Base-by-base conservation (phyloP, 2,329 filamentous ascomycete genomes). In the Tolypocladium paradoxum region DNA sequence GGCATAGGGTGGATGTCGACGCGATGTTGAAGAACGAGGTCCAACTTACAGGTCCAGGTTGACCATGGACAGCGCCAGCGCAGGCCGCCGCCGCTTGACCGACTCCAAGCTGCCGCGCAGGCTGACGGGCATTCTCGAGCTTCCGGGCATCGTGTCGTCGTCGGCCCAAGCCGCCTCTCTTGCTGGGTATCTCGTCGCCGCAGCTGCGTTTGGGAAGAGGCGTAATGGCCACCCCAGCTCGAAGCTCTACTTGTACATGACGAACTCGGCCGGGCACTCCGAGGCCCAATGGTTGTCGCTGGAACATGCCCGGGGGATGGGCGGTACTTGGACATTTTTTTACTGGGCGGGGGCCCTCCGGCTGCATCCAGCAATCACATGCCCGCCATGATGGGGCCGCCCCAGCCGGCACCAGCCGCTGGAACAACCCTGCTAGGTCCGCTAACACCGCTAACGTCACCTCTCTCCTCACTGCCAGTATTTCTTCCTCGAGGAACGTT, bases 121-220 rank as follows among this genome's bases (percentile, higher is more conserved):
- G 72, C 84, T 87, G 58, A 85, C 75, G 61, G 86, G 84, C 69
- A 88, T 81, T 64, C 84, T 78, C 60, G 84, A 87, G 56, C 80
- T 82, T 64, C 84, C 84, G 57, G 82, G 78, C 79, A 85, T 84
- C 52, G 58, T 73, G 62, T n/a, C 40, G 40, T 45, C 22, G 43
- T 31, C 36, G 18, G 18, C 18, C 1, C n/a, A 4, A 20, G 36
- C 9, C 43, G 43, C 29, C 43, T 46, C 18, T 20, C 4, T 12
- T 18, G 18, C 31, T 33, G 43, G 43, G 4, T 31, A 18, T 27
- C 33, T 37, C 31, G 38, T 37, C 18, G 36, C 49, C 43, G 33
- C 20, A 24, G 46, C 16, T 31, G 27, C 43, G 43, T 16, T n/a
- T 20, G 43, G 43, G 18, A 31, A 47, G 18, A 31, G 27, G 16